Conservation (phyloP, 352 stramenopile genomes). For the Pythium utonaiense region DNA sequence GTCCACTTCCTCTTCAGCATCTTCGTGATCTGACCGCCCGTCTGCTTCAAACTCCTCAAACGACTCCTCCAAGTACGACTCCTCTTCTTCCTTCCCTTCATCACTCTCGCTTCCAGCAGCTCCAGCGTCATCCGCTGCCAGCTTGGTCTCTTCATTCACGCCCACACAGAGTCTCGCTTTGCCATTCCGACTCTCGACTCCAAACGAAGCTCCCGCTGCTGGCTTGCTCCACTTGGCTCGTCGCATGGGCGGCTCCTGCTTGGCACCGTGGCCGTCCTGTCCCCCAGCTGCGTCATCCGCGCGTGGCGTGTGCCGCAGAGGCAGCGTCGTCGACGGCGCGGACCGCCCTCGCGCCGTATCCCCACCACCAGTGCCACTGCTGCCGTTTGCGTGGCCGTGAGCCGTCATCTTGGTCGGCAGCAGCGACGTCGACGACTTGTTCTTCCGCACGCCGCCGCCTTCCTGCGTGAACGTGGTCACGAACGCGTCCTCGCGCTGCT, state of each 20-base stretch:
- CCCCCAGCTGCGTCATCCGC: not conserved
- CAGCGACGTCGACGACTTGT: constrained; percentile 40
- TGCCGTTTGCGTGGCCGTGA: not conserved
- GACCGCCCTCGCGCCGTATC: constrained; percentile 32
- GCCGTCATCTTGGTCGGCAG: constrained; percentile 31
- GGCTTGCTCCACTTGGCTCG: constrained; percentile 54
- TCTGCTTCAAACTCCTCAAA: constrained; percentile 82
- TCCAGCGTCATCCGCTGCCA: not conserved
- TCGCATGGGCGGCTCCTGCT: constrained; percentile 4
- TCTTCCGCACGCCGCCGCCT: constrained; percentile 28
- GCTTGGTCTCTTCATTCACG: constrained; percentile 8
- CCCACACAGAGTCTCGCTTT: constrained; percentile 12
- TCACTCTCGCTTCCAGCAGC: constrained; percentile 14
- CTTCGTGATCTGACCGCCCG: not conserved
- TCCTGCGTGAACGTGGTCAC: constrained; percentile 55
- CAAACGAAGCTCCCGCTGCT: constrained; percentile 6
- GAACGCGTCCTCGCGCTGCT: constrained; percentile 71
- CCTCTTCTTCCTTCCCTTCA: constrained; percentile 44
- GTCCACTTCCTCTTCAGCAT: not conserved
- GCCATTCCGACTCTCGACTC: constrained; percentile 18
- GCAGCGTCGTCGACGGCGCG: constrained; percentile 41
- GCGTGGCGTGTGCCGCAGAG: constrained; percentile 13
- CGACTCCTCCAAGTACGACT: constrained; percentile 71
- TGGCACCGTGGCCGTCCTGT: not conserved
- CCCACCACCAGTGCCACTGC: not conserved